Evolutionary conservation across 441 rosid genomes (phyloP).

Genomic region (Croton setiger): DNA sequence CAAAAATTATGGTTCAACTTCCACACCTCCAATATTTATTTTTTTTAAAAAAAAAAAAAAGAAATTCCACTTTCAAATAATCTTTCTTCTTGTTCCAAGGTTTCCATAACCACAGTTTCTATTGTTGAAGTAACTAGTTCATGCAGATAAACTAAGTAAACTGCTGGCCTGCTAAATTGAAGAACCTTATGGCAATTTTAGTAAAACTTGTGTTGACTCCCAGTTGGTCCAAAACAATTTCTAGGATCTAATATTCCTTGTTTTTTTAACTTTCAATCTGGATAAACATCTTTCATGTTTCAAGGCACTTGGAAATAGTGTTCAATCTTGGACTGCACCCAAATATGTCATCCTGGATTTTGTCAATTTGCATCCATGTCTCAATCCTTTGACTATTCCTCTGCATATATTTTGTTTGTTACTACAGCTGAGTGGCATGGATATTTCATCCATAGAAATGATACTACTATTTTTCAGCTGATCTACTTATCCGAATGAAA

Average conservation of each 20-base stretch:
- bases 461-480: neutral
- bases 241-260: neutral
- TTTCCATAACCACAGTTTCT: neutral
- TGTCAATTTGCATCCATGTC: neutral
- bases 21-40: no score
- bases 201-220: no score
- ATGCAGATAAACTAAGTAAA: neutral
- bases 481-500: neutral
- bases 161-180: neutral
- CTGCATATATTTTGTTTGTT: neutral
- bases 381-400: neutral
- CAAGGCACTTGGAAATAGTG: neutral
- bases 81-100: neutral
- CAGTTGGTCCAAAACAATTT: neutral
- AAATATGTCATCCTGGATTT: neutral
- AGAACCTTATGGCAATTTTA: neutral
- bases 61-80: no score
- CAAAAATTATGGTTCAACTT: no score
- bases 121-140: neutral
- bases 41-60: no score
- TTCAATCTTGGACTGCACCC: constrained; percentile 1
- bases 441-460: neutral
- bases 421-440: neutral
- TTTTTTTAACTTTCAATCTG: neutral
- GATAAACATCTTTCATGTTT: neutral